Base-by-base conservation (phyloP, 2,329 filamentous ascomycete species). In the Chaetomium olivaceum region DNA sequence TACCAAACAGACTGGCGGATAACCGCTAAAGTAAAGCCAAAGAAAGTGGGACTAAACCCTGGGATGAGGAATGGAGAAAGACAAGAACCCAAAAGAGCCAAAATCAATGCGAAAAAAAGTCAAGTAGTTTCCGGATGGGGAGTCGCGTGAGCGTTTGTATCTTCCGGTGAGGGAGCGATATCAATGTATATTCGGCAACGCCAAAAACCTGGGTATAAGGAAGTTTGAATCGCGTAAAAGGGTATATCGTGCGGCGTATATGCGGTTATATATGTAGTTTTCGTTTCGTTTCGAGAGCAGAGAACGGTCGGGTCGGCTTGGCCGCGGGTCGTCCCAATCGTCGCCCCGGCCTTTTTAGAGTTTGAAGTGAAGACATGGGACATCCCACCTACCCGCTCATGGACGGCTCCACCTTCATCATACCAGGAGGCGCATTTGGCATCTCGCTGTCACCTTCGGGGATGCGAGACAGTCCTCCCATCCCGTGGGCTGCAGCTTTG, bases 401-500 rank as follows among this genome's bases (percentile, higher is more conserved):
- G 65, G 76, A 73, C 11, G 74, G 48, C 69, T 80, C 79, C 55
- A 74, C 67, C 69, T 80, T 80, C 31, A 74, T 68, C 67, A 74
- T 74, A 14, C 71, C 70, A 58, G 76, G 74, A 29, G 71, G 70
- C 50, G 76, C 77, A 71, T 78, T 78, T 21, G 75, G 71, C 75
- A 83, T 79, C 74, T 87, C 84, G 4, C 77, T 77, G 61, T 87
- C 84, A n/a, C 84, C 83, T 71, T 87, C 85, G 0, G 83, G 83
- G 61, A 87, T 87, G 39, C 83, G 79, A 2, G 83, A 83, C 11
- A 87, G 74, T 0, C 82, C 82, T 3, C 83, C 82, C 61, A 85
- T 78, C 2, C 77, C 76, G 27, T 77, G 74, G 21, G 63, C 63
- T 43, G 70, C 39, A 61, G 70, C 70, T 74, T 77, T 66, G 67